Evolutionary conservation across 2,329 filamentous ascomycete genomes (phyloP).

Genomic region (Nakataea oryzae): DNA sequence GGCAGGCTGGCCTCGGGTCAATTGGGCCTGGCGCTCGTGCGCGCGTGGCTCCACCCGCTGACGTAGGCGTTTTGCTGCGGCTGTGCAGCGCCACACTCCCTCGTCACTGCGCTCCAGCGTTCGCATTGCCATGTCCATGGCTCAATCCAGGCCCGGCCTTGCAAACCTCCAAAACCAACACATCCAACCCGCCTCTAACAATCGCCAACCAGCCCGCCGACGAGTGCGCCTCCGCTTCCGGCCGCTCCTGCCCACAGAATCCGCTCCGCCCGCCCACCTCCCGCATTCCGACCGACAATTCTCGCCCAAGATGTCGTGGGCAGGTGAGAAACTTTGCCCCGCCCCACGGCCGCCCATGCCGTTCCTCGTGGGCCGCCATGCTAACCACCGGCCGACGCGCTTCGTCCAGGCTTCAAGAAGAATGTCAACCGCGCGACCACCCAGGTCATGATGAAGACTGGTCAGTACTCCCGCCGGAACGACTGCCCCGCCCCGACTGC

Average conservation of each 20-base stretch:
- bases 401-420: slow-evolving; percentile 68
- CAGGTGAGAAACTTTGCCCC: slow-evolving; percentile 22
- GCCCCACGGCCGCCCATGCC: background rate
- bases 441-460: slow-evolving; percentile 99
- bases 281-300: background rate
- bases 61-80: background rate
- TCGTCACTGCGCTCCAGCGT: background rate
- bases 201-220: background rate
- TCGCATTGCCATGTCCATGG: background rate
- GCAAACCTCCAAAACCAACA: background rate
- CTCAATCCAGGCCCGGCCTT: background rate
- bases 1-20: background rate
- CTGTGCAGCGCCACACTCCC: background rate
- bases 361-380: background rate
- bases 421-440: slow-evolving; percentile 98
- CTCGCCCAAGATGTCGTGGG: slow-evolving; percentile 34
- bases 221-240: background rate
- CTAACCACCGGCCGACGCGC: background rate
- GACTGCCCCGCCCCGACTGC: background rate
- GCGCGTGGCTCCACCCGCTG: background rate
- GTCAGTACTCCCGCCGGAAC: slow-evolving; percentile 34
- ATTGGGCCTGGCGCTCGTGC: background rate
- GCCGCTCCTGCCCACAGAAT: background rate
- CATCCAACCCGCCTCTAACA: background rate
- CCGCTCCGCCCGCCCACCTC: background rate